Evolutionary conservation across 108 stramenopile genomes (phyloP).

Genomic region (Parietichytrium sp.): DNA sequence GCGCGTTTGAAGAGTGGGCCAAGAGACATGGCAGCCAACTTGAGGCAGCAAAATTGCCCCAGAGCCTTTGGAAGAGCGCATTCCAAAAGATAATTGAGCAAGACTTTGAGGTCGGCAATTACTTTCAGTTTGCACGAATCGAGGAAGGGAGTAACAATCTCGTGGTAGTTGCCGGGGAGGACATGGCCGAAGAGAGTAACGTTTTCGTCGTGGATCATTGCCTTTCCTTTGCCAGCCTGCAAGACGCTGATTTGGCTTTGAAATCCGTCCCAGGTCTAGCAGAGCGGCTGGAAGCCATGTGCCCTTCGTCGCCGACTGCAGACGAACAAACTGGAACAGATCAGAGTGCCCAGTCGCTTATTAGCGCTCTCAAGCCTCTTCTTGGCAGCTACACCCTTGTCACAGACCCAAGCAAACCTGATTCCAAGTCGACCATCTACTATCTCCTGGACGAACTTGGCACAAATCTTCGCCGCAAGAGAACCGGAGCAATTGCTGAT

Average conservation of each 20-base stretch:
- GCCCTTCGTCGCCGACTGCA: too few relatives aligned
- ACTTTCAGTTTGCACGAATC: neutral
- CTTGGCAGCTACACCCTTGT: neutral
- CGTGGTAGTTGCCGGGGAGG: neutral
- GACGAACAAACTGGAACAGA: neutral
- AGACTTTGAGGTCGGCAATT: slow-evolving; percentile 29
- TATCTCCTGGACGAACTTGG: slow-evolving; percentile 20
- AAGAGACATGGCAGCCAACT: neutral
- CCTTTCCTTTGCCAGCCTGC: neutral
- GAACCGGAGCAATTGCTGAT: neutral
- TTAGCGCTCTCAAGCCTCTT: neutral
- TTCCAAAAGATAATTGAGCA: neutral
- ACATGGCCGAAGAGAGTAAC: neutral
- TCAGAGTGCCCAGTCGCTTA: neutral
- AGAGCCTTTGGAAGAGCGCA: neutral
- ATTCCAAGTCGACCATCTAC: neutral
- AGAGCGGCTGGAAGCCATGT: neutral
- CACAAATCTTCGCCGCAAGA: neutral
- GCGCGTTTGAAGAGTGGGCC: neutral
- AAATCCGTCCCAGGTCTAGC: neutral
- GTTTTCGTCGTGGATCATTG: neutral
- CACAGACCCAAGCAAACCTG: neutral
- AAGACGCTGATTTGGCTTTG: neutral
- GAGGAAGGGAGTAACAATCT: neutral
- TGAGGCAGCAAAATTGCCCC: neutral